Evolutionary conservation across 306 rosid genomes (phyloP), one percentile per base, ranked within the genome.

Genomic region (Begonia fuchsioides): DNA sequence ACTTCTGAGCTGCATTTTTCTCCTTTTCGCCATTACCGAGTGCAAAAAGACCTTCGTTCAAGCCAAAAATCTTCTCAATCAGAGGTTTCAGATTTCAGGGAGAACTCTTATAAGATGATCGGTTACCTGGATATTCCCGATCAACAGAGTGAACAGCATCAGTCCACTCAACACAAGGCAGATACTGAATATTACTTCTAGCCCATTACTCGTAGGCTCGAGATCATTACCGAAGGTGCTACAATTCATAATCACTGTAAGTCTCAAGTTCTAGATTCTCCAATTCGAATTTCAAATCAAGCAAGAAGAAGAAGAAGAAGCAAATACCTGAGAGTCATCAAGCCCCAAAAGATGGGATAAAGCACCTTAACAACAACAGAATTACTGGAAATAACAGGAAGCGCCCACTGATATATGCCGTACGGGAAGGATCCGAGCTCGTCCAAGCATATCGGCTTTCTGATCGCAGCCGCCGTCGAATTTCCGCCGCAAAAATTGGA

Each of bases 191-290:
- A 82, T 73, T 63, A 92, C 96, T 92, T 92, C 98, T 6, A 82
- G 71, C 95, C 94, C 81, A 65, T 92, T 61, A 60, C 98, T 92
- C 38, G 98, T 85, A 9, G 98, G 98, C 67, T 92, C 98, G 43
- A 92, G 98, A 68, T 82, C 98, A 66, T 92, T 92, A 50, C 98
- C 98, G 32, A 92, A 85, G 18, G 98, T 92, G 72, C 98, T 92
- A 78, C 64, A 74, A 59, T 51, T 15, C n/a, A 41, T 41, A 41
- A 41, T 6, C 14, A 10, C 45, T 10, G 14, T 10, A 10, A 41
- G 6, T 41, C 9, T 41, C 45, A 26, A 26, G 35, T 26, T 26
- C 35, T 8, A 26, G 35, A 26, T 26, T 26, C 35, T 26, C 35
- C 35, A 0, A 26, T 4, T 26, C 35, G 35, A 26, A 26, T 26